These are phyloP conservation scores for Beauveria sp. DNA, from an alignment of 2,329 filamentous ascomycete genomes.

Conservation along the genomic window DNA sequence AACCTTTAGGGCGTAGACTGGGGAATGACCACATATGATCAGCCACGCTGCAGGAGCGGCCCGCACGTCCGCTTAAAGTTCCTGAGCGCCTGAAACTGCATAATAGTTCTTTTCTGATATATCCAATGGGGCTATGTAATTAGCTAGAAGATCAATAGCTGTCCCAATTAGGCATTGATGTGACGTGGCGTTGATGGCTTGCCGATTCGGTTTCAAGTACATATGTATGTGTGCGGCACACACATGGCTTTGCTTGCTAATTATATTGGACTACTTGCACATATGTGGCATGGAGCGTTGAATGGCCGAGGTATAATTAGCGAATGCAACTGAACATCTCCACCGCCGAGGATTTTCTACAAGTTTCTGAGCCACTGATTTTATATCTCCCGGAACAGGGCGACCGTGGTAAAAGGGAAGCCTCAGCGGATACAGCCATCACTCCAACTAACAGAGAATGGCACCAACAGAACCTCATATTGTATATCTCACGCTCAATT, in stretches of 20 bases:
- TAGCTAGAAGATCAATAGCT: background rate
- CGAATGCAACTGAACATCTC: background rate
- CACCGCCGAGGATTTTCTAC: background rate
- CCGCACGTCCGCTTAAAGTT: background rate
- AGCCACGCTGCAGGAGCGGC: background rate
- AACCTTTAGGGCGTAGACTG: background rate
- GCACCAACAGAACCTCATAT: background rate
- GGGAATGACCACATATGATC: background rate
- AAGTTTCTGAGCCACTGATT: background rate
- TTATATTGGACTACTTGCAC: background rate
- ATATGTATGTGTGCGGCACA: slow-evolving; percentile 6
- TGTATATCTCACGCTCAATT: background rate
- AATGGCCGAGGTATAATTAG: background rate
- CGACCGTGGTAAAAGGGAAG: background rate
- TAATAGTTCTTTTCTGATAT: too few species aligned
- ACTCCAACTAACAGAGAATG: background rate
- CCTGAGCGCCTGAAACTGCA: background rate
- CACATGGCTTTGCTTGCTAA: background rate
- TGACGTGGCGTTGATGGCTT: background rate
- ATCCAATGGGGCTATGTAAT: too few species aligned
- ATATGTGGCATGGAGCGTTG: background rate
- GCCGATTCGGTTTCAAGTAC: background rate
- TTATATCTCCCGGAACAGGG: background rate
- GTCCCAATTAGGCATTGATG: background rate
- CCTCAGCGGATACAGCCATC: background rate